Evolutionary conservation across 805 yeast genomes (phyloP).

Genomic region (Saccharomycopsis microspora): DNA sequence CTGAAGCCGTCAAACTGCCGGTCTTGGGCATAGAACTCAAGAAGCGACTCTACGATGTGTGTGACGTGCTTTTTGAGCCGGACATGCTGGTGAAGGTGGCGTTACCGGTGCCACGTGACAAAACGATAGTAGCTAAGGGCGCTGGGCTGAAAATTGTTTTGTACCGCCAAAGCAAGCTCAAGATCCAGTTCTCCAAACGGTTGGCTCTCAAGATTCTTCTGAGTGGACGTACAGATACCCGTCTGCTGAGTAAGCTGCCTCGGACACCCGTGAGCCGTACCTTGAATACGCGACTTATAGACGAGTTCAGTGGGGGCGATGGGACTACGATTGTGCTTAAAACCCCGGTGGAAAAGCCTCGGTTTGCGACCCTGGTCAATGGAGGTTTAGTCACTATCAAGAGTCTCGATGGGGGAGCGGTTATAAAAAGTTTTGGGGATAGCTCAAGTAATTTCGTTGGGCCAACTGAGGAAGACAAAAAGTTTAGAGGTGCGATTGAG

Average conservation of each 20-base stretch:
- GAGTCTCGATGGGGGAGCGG: too few relatives aligned
- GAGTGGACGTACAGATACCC: conserved; percentile 3
- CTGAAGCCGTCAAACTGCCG: conserved; percentile 61
- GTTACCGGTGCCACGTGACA: conserved; percentile 56
- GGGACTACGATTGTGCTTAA: not conserved
- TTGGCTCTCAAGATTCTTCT: conserved; percentile 15
- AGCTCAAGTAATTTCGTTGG: too few relatives aligned
- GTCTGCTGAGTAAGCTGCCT: not conserved
- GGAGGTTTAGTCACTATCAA: too few relatives aligned
- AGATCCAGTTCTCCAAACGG: conserved; percentile 14
- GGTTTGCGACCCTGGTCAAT: too few relatives aligned
- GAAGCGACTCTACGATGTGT: conserved; percentile 50
- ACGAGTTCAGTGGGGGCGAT: not conserved
- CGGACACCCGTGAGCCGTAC: not conserved
- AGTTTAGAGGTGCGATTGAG: too few relatives aligned
- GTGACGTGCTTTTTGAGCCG: conserved; percentile 56
- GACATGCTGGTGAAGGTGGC: conserved; percentile 48
- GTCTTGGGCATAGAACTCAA: conserved; percentile 47
- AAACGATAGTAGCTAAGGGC: conserved; percentile 49
- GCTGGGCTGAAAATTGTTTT: conserved; percentile 42
- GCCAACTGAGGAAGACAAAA: too few relatives aligned
- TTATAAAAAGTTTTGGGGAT: too few relatives aligned
- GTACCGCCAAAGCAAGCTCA: conserved; percentile 14
- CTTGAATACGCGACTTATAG: not conserved
- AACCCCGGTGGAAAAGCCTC: not conserved